Base-by-base conservation (phyloP, 2,329 filamentous ascomycete species). In the Nothopassalora personata region DNA sequence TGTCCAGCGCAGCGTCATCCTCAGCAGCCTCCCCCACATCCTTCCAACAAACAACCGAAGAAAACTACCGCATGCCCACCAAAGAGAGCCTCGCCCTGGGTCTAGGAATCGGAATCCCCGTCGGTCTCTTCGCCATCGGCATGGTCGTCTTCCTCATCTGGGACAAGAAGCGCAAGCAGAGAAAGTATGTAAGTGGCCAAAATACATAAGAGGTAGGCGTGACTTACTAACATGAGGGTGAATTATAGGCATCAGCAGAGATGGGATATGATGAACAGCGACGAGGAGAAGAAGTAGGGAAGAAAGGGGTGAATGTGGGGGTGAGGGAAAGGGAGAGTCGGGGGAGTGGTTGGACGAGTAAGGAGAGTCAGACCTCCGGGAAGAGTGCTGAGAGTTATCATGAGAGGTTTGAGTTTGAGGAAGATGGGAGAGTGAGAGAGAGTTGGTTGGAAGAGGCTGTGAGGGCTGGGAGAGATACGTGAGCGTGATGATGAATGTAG, bases 31-130 rank as follows among this genome's bases (percentile, higher is more conserved):
- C 39, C 15, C 7, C 39, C 39, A n/a, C 39, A n/a, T 13, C 2
- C 1, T 43, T n/a, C 39, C 39, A 43, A 43, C 13, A 43, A n/a
- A 18, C 18, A n/a, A 27, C 53, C 13, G 7, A 23, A 46, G 15
- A 43, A 19, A 11, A 36, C 30, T 43, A 18, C 13, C 39, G 18
- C 4, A 8, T 23, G 5, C 36, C 53, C 15, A 27, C 45, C 23
- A 47, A 30, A 10, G 28, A 31, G 3, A 27, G n/a, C 15, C 39
- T 57, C 19, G 54, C 49, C 10, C 33, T 54, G 18, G 51, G 51
- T 6, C 31, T 60, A 18, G 58, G 50, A 2, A 33, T 60, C 30
- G 58, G 54, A 39, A 33, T 60, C 10, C 50, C 54, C 18, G 19
- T 59, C 47, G 53, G 48, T 5, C 46, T 50, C 15, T 27, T 47